Evolutionary conservation across 345 rosid genomes (phyloP).

Genomic region (Eucalyptus decipiens): DNA sequence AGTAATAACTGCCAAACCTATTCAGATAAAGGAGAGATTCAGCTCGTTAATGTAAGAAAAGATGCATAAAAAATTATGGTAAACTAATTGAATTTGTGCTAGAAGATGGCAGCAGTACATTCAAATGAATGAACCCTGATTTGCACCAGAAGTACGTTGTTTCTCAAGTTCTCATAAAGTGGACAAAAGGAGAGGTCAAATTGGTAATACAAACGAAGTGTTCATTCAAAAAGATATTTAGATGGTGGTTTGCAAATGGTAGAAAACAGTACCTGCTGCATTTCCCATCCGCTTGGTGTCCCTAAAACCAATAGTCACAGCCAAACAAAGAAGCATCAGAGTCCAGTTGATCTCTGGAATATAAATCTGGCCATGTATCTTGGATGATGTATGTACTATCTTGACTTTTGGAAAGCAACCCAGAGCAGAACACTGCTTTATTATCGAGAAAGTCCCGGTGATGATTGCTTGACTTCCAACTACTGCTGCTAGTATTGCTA

Average conservation of each 20-base stretch:
- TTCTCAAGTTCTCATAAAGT: not conserved
- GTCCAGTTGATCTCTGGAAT: constrained; percentile 98
- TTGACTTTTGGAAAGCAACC: constrained; percentile 95
- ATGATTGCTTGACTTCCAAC: constrained; percentile 97
- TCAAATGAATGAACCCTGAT: not conserved
- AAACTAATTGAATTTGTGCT: not conserved
- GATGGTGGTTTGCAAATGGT: not conserved
- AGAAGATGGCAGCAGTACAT: not conserved
- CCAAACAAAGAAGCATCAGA: constrained; percentile 86
- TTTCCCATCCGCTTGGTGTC: constrained; percentile 90
- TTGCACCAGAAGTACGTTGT: not conserved
- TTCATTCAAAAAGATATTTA: not conserved
- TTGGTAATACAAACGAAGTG: not conserved
- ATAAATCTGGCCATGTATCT: constrained; percentile 91
- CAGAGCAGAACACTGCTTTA: constrained; percentile 88
- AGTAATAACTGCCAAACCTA: constrained; percentile 97
- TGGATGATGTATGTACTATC: constrained; percentile 83
- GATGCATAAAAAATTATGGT: not conserved
- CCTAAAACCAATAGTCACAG: constrained; percentile 83
- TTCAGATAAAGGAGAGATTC: not conserved
- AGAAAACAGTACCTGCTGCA: constrained; percentile 54
- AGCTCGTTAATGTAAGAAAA: not conserved
- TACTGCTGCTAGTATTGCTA: constrained; percentile 93
- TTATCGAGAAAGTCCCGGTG: constrained; percentile 94
- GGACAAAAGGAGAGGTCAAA: not conserved